Evolutionary conservation across 2,329 filamentous ascomycete genomes (phyloP), one percentile per base, ranked within the genome.

Genomic region (Sporothrix brunneoviolacea): DNA sequence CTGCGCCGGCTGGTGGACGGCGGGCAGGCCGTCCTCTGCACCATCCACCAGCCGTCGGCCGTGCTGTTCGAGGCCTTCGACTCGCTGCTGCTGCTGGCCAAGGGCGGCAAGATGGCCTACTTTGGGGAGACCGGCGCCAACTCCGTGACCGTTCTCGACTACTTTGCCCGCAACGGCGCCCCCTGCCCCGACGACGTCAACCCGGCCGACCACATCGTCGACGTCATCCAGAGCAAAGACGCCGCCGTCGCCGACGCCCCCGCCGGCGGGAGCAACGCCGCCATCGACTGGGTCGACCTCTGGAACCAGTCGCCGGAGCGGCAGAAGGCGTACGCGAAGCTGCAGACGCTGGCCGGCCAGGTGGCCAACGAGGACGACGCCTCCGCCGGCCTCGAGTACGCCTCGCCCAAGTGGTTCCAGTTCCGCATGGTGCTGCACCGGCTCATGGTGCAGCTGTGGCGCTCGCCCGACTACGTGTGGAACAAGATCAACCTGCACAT

Each of bases 151-250:
- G 63, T 86, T 49, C 75, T 73, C 38, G 70, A 69, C 21, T 86
- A 86, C 64, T 91, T 93, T 60, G 78, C 78, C 37, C 69, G 71
- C 18, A 76, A 86, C 53, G 86, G 84, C 5, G 82, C 79, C 0
- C 72, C 76, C 1, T 86, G 84, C 55, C 75, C 77, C 0, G 56
- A 69, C 0, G 76, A 80, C 0, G 79, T 78, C 16, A 90, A 90
- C 58, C 84, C 84, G 1, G 86, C 86, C 0, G 86, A 90, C 63
- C 86, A 83, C 70, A 88, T 90, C 81, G 78, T 90, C 47, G 73
- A 78, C 44, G 72, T 76, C 16, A 73, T 76, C 13, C 48, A 53
- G 27, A 48, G 54, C 24, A 37, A 35, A 8, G 66, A 58, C 58
- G 70, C 55, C 38, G 37, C 6, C 4, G 27, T 13, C 5, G 6